Evolutionary conservation across 805 yeast species (phyloP).

Genomic region (Komagataella phaffii): DNA sequence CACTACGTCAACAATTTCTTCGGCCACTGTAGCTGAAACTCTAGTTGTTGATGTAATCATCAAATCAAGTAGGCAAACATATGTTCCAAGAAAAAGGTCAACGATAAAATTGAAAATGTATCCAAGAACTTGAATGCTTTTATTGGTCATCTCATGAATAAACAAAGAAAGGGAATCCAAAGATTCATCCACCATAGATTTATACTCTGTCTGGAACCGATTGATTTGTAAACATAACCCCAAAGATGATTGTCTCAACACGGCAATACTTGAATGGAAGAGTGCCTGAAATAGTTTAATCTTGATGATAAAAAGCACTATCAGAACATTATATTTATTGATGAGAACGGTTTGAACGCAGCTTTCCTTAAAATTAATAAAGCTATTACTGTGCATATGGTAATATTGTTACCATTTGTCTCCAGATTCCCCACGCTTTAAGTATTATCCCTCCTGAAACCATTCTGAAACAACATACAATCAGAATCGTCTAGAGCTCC

Average conservation of each 20-base stretch:
- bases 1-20: constrained; percentile 41
- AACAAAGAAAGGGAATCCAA: constrained; percentile 45
- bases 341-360: neutral
- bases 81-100: constrained; percentile 74
- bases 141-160: constrained; percentile 38
- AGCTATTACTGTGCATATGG: neutral
- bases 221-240: neutral
- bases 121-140: constrained; percentile 40
- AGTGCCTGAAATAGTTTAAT: neutral
- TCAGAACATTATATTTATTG: neutral
- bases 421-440: neutral
- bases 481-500: neutral
- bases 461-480: neutral
- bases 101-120: constrained; percentile 48
- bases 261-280: neutral
- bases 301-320: neutral
- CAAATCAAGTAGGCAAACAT: constrained; percentile 67
- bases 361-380: neutral
- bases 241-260: neutral
- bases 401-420: neutral
- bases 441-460: neutral
- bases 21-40: constrained; percentile 64
- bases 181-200: constrained; percentile 21
- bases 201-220: constrained; percentile 7
- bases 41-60: constrained; percentile 58